These are phyloP conservation scores for Trichosanthes cucumerina DNA, from an alignment of 306 rosid species.

Conservation along the genomic window DNA sequence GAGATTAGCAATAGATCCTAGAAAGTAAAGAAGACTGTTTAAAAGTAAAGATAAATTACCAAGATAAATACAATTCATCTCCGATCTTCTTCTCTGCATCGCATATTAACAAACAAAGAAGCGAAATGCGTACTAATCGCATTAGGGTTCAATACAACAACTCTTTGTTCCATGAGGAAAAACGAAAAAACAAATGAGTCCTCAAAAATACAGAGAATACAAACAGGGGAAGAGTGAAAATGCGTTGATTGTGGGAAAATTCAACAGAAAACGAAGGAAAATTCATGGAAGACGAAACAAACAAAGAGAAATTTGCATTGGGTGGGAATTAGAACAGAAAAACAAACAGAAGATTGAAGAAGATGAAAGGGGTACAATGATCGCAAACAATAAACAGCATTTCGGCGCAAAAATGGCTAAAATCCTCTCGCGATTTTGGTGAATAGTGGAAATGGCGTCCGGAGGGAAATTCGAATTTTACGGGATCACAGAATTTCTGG, in stretches of 20 bases:
- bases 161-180: neutral
- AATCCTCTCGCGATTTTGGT: neutral
- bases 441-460: neutral
- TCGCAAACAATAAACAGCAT: neutral
- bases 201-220: neutral
- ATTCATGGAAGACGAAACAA: neutral
- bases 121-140: neutral
- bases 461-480: neutral
- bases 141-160: neutral
- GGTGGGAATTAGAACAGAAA: neutral
- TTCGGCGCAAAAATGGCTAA: neutral
- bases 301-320: neutral
- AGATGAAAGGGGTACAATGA: neutral
- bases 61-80: conserved; percentile 10
- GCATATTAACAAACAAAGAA: neutral
- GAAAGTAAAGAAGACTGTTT: neutral
- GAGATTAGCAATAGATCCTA: neutral
- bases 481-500: conserved; percentile 1
- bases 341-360: neutral
- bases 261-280: neutral
- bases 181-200: neutral
- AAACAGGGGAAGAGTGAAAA: neutral
- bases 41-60: neutral
- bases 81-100: conserved; percentile 10
- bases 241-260: neutral